Percentiles rank a stretch among this genome's conserved stretches.
These are phyloP conservation scores for Botryotinia globosa DNA, from an alignment of 2,329 filamentous ascomycete genomes.

Conservation along the genomic window DNA sequence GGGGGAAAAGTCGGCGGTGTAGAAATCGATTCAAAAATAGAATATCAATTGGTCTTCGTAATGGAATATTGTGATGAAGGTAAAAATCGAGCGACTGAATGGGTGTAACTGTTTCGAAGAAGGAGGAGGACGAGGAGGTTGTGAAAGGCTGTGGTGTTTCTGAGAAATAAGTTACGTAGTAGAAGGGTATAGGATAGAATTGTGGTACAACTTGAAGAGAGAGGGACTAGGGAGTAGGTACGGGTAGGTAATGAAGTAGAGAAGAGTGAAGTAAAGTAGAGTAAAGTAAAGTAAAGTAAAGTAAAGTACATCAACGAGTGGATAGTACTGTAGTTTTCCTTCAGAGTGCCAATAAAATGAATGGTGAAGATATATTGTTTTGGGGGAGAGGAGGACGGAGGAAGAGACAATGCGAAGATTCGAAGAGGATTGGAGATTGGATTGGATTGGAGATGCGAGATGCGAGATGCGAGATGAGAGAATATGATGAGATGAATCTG, in stretches of 20 bases:
- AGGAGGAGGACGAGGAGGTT: not conserved
- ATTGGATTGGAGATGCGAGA: not conserved
- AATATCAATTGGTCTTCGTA: not conserved
- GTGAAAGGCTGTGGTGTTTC: constrained; percentile 9
- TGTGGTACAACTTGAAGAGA: not conserved
- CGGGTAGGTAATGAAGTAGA: too few species aligned
- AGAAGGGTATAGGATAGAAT: not conserved
- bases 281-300: not conserved
- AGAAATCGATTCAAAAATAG: not conserved
- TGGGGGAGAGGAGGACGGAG: too few species aligned
- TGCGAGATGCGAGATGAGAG: not conserved
- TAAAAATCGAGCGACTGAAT: constrained; percentile 7
- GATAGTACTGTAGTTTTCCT: not conserved
- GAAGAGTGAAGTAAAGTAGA: not conserved
- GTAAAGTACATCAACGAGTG: constrained; percentile 8
- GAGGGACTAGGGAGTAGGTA: not conserved
- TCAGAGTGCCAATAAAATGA: not conserved
- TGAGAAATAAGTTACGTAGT: constrained; percentile 3
- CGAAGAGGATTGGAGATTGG: not conserved
- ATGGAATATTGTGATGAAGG: not conserved
- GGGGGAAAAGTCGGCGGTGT: not conserved
- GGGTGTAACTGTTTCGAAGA: not conserved
- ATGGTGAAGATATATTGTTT: constrained; percentile 9
- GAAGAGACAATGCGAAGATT: not conserved
- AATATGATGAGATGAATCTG: constrained; percentile 2